Conservation (phyloP, 2,329 filamentous ascomycete genomes). For the Colletotrichum scovillei region DNA sequence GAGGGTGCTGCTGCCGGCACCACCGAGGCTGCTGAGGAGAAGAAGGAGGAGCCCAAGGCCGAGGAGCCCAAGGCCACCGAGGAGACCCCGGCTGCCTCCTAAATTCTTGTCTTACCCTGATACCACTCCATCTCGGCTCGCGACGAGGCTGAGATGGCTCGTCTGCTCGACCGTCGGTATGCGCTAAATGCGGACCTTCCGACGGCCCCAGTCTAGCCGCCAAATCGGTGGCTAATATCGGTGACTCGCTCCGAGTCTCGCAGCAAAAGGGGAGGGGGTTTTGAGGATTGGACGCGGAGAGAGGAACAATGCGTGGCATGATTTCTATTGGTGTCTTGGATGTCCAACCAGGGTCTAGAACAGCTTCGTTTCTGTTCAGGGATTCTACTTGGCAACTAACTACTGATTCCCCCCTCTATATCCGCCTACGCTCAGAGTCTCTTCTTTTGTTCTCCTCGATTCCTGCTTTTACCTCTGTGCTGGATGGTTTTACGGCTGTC, state of each 20-base stretch:
- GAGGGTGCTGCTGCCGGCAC: constrained; percentile 72
- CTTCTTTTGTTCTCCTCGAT: constrained; percentile 28
- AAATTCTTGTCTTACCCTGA: constrained; percentile 53
- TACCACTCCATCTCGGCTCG: constrained; percentile 51
- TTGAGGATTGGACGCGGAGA: constrained; percentile 50
- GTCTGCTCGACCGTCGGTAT: constrained; percentile 18
- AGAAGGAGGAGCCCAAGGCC: constrained; percentile 65
- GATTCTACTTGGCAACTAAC: constrained; percentile 30
- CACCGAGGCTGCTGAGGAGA: constrained; percentile 71
- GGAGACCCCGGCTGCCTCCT: constrained; percentile 62
- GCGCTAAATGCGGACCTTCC: constrained; percentile 18
- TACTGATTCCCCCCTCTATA: constrained; percentile 28
- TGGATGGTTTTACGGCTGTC: constrained; percentile 38
- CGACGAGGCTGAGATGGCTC: constrained; percentile 47
- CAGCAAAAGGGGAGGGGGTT: constrained; percentile 48
- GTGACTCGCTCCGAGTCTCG: constrained; percentile 38
- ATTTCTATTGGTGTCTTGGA: constrained; percentile 38
- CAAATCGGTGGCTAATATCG: constrained; percentile 47
- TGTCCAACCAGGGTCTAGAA: constrained; percentile 23
- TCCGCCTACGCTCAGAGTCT: constrained; percentile 27
- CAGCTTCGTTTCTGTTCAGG: constrained; percentile 9
- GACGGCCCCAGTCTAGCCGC: constrained; percentile 28
- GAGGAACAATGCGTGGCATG: constrained; percentile 53
- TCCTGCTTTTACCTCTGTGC: constrained; percentile 34
- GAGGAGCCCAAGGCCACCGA: constrained; percentile 50